Conservation (phyloP, 495 filamentous ascomycete species). For the Xylaria scruposa region DNA sequence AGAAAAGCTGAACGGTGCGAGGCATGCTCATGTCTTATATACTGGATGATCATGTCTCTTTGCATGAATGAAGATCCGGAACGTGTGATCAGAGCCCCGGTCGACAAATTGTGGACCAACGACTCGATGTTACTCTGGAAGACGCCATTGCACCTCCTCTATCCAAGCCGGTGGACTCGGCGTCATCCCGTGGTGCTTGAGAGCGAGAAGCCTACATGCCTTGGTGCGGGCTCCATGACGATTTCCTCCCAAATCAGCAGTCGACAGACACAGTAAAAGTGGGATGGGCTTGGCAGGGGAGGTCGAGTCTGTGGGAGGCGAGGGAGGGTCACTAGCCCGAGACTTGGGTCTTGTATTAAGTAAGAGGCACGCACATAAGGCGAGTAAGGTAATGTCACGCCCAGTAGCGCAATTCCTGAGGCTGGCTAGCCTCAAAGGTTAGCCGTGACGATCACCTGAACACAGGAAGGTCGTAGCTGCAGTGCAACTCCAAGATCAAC, state of each 20-base stretch:
- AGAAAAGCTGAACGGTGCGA: constrained; percentile 14
- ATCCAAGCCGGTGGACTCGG: constrained; percentile 1
- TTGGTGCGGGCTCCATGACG: constrained; percentile 21
- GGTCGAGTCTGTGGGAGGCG: not conserved
- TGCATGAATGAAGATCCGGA: constrained; percentile 18
- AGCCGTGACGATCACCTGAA: constrained; percentile 27
- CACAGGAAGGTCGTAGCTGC: constrained; percentile 14
- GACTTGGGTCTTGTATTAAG: not conserved
- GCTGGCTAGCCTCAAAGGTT: constrained; percentile 25
- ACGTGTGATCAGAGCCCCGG: constrained; percentile 14
- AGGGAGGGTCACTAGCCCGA: not conserved
- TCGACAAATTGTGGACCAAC: constrained; percentile 12
- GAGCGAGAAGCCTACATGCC: not conserved
- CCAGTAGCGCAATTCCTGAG: constrained; percentile 25
- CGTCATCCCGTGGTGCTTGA: constrained; percentile 14
- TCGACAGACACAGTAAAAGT: constrained; percentile 4
- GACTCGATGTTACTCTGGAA: constrained; percentile 6
- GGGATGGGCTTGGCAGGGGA: constrained; percentile 18
- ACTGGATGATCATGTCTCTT: constrained; percentile 7
- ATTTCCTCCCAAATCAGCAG: constrained; percentile 14
- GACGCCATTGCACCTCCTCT: constrained; percentile 19
- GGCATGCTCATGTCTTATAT: constrained; percentile 38
- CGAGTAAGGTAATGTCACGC: constrained; percentile 20
- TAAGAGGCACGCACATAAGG: not conserved
- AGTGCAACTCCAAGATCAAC: constrained; percentile 21